Conservation (phyloP, 2,329 filamentous ascomycete genomes). For the Monilinia fructigena region DNA sequence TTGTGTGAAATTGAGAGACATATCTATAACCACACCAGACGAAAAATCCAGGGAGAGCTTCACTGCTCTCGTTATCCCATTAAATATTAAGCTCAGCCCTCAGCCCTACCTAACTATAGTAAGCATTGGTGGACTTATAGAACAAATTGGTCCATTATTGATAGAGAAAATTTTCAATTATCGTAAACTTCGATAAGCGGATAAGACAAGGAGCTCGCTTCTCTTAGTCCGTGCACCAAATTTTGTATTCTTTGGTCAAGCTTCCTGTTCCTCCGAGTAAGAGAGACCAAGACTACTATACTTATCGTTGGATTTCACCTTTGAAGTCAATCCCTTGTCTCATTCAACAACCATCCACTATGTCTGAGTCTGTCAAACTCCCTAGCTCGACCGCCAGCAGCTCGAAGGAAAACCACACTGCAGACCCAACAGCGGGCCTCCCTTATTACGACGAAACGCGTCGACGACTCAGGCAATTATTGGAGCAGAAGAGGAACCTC, state of each 20-base stretch:
- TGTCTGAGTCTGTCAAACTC: conserved; percentile 3
- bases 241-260: not conserved
- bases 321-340: not conserved
- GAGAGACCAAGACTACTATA: not conserved
- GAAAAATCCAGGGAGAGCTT: not conserved
- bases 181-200: conserved; percentile 13
- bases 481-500: conserved; percentile 61
- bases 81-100: not conserved
- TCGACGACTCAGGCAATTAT: conserved; percentile 63
- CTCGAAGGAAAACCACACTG: conserved; percentile 42
- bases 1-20: not conserved
- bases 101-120: conserved; percentile 15
- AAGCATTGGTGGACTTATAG: not conserved
- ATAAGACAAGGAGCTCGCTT: conserved; percentile 18
- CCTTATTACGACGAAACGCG: conserved; percentile 74
- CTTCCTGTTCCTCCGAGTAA: conserved; percentile 4
- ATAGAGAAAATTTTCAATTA: too few species aligned
- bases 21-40: not conserved
- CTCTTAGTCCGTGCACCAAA: conserved; percentile 5
- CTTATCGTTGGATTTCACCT: not conserved
- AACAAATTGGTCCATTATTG: not conserved
- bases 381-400: not conserved
- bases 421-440: conserved; percentile 51
- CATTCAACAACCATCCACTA: not conserved
- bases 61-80: not conserved